phyloP scores from a whole-genome alignment of 225 moss, liverwort and hornwort genomes.

The Neckera pumila region DNA sequence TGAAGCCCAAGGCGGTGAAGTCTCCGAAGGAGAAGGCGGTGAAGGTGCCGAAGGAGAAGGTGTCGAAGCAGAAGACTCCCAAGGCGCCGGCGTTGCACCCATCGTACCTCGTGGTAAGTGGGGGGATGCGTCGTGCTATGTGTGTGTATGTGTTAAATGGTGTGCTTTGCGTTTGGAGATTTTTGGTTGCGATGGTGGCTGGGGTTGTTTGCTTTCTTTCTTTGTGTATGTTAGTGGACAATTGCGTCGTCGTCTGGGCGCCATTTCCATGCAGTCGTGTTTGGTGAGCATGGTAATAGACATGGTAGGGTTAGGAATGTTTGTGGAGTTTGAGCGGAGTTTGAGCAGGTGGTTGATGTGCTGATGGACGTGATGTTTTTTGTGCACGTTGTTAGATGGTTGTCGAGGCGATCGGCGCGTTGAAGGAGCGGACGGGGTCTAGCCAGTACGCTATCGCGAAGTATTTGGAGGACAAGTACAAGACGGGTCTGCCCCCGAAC shows the following conservation, averaged over 20 bases:
- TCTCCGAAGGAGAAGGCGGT: slow-evolving; percentile 31
- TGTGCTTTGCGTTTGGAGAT: not conserved
- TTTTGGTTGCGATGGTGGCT: slow-evolving; percentile 3
- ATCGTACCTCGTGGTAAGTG: slow-evolving; percentile 56
- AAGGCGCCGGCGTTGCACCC: slow-evolving; percentile 60
- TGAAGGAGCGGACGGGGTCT: slow-evolving; percentile 91
- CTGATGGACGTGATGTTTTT: not conserved
- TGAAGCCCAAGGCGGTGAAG: slow-evolving; percentile 30
- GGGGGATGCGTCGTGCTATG: not conserved
- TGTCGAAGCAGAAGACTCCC: slow-evolving; percentile 29
- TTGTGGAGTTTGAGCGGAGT: not conserved
- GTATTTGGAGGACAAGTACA: slow-evolving; percentile 79
- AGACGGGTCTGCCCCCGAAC: slow-evolving; percentile 60
- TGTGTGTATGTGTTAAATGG: not conserved
- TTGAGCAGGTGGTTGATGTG: not conserved
- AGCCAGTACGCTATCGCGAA: slow-evolving; percentile 90
- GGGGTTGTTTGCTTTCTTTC: not conserved
- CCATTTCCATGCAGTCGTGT: not conserved
- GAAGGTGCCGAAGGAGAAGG: slow-evolving; percentile 60
- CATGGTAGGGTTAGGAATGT: not conserved
- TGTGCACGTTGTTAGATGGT: slow-evolving; percentile 44
- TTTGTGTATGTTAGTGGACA: not conserved
- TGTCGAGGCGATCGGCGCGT: slow-evolving; percentile 60
- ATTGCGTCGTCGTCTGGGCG: not conserved
- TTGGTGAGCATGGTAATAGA: not conserved